Percentiles rank a stretch among this genome's conserved stretches.
Evolutionary conservation across 2,329 filamentous ascomycete genomes (phyloP).

Genomic region (Cryphonectria parasitica): DNA sequence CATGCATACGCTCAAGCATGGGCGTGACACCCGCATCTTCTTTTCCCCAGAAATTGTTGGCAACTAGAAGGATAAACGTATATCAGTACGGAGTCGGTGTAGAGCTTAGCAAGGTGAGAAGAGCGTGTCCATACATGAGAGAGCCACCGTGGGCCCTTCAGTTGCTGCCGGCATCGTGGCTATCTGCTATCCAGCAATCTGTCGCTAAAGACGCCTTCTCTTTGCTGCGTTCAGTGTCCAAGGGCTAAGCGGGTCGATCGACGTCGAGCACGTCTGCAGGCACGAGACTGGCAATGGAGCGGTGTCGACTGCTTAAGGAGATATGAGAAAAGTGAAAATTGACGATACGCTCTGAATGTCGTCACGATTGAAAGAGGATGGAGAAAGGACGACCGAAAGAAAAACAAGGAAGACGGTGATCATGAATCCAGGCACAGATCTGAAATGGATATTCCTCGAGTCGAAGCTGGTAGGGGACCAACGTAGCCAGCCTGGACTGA

Average conservation of each 20-base stretch:
- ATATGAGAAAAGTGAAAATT: conserved; percentile 5
- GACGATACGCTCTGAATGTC: conserved; percentile 6
- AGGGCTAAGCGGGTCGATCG: neutral
- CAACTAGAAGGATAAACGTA: conserved; percentile 62
- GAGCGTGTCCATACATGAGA: conserved; percentile 29
- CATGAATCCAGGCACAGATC: conserved; percentile 15
- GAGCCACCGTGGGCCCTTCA: conserved; percentile 30
- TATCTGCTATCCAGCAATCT: neutral
- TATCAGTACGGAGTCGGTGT: conserved; percentile 17
- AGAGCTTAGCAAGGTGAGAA: conserved; percentile 1
- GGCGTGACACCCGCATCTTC: conserved; percentile 95
- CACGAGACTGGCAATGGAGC: neutral
- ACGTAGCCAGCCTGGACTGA: conserved; percentile 4
- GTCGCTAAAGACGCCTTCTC: neutral
- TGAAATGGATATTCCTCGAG: conserved; percentile 14
- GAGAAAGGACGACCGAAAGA: neutral
- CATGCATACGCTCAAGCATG: conserved; percentile 91
- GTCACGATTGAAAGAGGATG: conserved; percentile 9
- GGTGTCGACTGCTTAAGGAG: neutral
- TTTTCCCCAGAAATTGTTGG: conserved; percentile 99
- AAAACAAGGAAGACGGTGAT: conserved; percentile 18
- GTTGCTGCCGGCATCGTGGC: conserved; percentile 29
- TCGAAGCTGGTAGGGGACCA: neutral
- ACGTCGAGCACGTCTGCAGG: neutral
- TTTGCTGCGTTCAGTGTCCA: neutral